phyloP scores from a whole-genome alignment of 805 yeast genomes.

The Kuraishia cidri region DNA sequence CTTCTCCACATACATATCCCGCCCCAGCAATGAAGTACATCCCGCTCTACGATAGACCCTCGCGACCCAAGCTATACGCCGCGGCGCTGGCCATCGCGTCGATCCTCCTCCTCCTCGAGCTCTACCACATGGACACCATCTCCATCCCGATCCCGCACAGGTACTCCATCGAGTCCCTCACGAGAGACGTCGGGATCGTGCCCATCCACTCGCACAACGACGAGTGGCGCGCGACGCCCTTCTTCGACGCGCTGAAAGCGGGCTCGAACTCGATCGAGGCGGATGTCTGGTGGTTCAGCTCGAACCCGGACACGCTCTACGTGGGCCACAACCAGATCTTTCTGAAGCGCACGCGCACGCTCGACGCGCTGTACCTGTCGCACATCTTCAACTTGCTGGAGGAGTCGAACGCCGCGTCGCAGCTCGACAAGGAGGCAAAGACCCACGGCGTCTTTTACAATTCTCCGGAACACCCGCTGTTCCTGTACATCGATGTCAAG shows the following conservation, averaged over 20 bases:
- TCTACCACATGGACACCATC: no score
- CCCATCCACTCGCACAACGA: constrained; percentile 63
- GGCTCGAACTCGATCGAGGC: constrained; percentile 58
- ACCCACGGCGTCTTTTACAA: constrained; percentile 32
- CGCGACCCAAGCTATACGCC: no score
- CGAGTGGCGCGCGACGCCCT: constrained; percentile 52
- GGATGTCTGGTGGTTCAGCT: constrained; percentile 46
- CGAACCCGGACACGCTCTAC: constrained; percentile 23
- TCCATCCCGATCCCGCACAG: no score
- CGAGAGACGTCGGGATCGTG: constrained; percentile 15
- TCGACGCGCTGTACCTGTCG: constrained; percentile 41
- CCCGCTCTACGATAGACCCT: no score
- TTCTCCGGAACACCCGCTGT: constrained; percentile 36
- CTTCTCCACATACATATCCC: no score
- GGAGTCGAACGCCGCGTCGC: constrained; percentile 26
- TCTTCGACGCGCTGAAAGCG: constrained; percentile 41
- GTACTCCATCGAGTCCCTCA: constrained; percentile 10
- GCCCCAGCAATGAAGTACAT: no score
- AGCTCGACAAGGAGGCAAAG: not conserved
- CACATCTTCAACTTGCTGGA: constrained; percentile 40
- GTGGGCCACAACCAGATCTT: constrained; percentile 54
- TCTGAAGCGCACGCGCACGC: constrained; percentile 30
- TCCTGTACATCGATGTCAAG: constrained; percentile 55
- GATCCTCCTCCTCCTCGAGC: no score
- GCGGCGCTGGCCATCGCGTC: no score